Conservation (phyloP, 2,329 filamentous ascomycete genomes). For the Dryadomyces sulphureus region DNA sequence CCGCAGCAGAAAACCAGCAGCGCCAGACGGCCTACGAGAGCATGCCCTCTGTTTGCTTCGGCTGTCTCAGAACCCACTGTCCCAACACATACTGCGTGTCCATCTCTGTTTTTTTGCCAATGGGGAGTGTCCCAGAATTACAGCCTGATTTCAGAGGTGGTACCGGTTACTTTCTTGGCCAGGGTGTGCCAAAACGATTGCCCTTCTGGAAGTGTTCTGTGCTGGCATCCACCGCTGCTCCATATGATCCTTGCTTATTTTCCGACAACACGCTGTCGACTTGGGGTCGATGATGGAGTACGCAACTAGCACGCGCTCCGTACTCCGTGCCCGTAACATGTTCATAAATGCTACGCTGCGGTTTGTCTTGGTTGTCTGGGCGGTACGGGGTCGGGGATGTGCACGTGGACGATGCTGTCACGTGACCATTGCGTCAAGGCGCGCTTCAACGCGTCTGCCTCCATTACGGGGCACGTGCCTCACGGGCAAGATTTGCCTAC, state of each 20-base stretch:
- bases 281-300: not conserved
- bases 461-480: no score
- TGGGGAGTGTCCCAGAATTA: not conserved
- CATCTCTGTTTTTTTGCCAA: no score
- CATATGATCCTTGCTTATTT: not conserved
- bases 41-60: no score
- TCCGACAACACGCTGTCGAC: not conserved
- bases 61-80: no score
- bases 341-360: no score
- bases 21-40: no score
- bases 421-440: not conserved
- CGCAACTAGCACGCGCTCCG: not conserved
- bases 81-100: no score
- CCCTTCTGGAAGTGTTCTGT: constrained; percentile 10
- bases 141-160: not conserved
- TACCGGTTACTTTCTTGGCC: not conserved
- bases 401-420: not conserved
- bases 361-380: no score
- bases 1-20: no score
- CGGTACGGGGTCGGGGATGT: not conserved
- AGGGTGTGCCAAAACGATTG: not conserved
- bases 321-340: no score
- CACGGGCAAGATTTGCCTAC: no score
- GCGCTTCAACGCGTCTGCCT: not conserved
- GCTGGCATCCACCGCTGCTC: constrained; percentile 1